These are phyloP conservation scores for Gardenia jasminoides DNA, from an alignment of 257 asterid species.

Conservation along the genomic window DNA sequence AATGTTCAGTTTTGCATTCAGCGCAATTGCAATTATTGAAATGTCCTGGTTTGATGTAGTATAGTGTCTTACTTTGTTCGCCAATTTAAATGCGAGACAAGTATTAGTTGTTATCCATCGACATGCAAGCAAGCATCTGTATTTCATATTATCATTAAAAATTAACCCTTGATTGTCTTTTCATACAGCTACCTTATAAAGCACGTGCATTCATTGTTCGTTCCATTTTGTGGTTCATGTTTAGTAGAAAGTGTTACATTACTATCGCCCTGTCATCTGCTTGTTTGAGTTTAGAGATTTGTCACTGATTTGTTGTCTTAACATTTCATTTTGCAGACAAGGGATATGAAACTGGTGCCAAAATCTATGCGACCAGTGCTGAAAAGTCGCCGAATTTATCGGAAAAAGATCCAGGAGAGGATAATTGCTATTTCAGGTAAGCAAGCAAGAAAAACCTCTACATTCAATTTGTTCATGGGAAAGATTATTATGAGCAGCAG, in stretches of 20 bases:
- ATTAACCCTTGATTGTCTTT: background rate
- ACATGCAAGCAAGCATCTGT: background rate
- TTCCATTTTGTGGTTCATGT: background rate
- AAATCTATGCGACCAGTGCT: conserved; percentile 45
- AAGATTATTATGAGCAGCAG: background rate
- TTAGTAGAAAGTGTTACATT: background rate
- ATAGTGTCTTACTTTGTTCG: background rate
- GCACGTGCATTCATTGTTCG: background rate
- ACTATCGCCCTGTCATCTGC: background rate
- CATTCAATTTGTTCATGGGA: background rate
- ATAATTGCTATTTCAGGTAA: conserved; percentile 65
- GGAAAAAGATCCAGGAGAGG: conserved; percentile 86
- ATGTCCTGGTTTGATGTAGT: background rate
- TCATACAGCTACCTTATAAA: background rate
- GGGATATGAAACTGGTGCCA: conserved; percentile 75
- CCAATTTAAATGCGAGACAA: background rate
- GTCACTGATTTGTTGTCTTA: background rate
- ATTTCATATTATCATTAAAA: background rate
- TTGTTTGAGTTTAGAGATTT: background rate
- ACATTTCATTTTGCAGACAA: conserved; percentile 49
- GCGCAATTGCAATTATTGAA: background rate
- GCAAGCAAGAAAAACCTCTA: background rate
- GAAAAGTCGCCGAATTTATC: conserved; percentile 63
- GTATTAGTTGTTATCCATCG: background rate
- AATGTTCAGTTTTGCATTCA: background rate